Evolutionary conservation across 305 asterid genomes (phyloP), one percentile per base, ranked within the genome.

Genomic region (Fraxinus dipetala): DNA sequence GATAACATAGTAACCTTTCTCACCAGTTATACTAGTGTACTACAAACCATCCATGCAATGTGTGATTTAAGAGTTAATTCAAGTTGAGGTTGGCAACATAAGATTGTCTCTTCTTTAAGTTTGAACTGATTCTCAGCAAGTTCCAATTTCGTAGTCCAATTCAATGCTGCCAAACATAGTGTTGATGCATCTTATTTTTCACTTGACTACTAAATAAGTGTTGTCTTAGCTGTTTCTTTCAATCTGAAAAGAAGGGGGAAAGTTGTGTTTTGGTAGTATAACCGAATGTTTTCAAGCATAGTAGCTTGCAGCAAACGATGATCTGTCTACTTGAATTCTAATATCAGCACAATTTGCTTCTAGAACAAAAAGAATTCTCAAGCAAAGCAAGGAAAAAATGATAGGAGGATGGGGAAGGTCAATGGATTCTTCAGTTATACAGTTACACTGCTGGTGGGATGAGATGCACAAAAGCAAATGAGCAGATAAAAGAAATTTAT

Each of bases 31-130:
- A 72, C 30, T 35, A 26, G 51, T 51, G 78, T 73, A 22, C 24
- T 36, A 26, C 28, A 43, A 48, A 79, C 72, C 75, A 72, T 20
- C 6, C 65, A 24, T 78, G 51, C 51, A 38, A 10, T 16, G 34
- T 80, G 72, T 75, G 43, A 77, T 31, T 51, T 40, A 8, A 79
- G 84, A 48, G 78, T 32, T 83, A 51, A 36, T 76, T 80, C 8
- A 35, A 32, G 31, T 65, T 56, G 13, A 16, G 45, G 75, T 72
- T 36, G 59, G 40, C 31, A 45, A 51, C 48, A 63, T 56, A 54
- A 40, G 16, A 43, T 69, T 61, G 56, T 77, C 22, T 51, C 36
- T 48, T 67, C 35, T 48, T n/a, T 3, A 28, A 56, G 36, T 38
- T 26, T 74, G 84, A 80, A 16, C 78, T 72, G 79, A 56, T 59